These are phyloP conservation scores for Ascochyta fabae DNA, from an alignment of 2,329 filamentous ascomycete species.

Conservation along the genomic window DNA sequence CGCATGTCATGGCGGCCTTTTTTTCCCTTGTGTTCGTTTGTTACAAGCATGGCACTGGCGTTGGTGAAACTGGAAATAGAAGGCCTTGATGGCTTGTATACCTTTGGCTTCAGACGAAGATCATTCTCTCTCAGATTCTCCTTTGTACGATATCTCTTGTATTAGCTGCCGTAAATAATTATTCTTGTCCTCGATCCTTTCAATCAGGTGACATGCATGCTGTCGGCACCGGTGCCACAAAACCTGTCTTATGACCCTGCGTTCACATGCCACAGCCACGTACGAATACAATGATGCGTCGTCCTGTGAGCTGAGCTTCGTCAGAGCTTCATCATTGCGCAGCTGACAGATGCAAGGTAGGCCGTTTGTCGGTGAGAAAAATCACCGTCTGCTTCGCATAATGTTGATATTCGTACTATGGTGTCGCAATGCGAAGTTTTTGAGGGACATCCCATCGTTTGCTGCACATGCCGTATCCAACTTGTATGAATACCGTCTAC, in stretches of 20 bases:
- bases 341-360: background rate
- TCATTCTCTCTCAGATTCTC: background rate
- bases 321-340: background rate
- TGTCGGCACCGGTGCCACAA: background rate
- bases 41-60: background rate
- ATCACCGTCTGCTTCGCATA: background rate
- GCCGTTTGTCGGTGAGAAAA: background rate
- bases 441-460: background rate
- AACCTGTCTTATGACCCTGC: background rate
- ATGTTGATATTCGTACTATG: background rate
- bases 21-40: background rate
- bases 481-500: background rate
- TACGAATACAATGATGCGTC: background rate
- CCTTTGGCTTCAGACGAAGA: background rate
- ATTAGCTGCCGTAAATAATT: background rate
- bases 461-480: background rate
- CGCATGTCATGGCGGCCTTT: background rate
- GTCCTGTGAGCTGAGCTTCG: background rate
- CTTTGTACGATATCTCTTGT: background rate
- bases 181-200: background rate
- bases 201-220: background rate
- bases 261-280: background rate
- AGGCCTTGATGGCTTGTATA: background rate
- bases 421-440: background rate
- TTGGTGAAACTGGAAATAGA: background rate